Evolutionary conservation across 495 filamentous ascomycete genomes (phyloP).

Genomic region (Trichoderma parareesei): DNA sequence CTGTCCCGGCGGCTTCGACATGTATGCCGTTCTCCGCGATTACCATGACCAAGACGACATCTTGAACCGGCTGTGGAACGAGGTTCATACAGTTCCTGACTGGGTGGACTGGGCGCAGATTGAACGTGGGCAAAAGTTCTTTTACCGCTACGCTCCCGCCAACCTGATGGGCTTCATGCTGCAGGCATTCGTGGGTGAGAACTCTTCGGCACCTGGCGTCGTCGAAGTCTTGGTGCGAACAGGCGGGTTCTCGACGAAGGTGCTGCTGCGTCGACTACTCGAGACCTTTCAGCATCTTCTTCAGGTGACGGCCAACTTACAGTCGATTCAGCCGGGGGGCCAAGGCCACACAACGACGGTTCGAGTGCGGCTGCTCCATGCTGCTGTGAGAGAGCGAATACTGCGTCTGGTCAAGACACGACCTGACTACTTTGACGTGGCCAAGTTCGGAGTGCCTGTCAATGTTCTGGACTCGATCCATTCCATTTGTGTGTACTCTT

Average conservation of each 20-base stretch:
- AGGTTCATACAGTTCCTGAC: conserved; percentile 54
- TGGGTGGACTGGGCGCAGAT: conserved; percentile 78
- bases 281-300: conserved; percentile 63
- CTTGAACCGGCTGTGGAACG: conserved; percentile 50
- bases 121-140: conserved; percentile 50
- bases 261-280: conserved; percentile 54
- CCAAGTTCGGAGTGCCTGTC: conserved; percentile 52
- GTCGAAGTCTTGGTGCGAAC: conserved; percentile 64
- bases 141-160: conserved; percentile 59
- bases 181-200: conserved; percentile 8
- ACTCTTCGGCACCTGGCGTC: conserved; percentile 41
- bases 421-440: conserved; percentile 53
- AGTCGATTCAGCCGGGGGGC: conserved; percentile 51
- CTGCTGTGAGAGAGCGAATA: conserved; percentile 55
- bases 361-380: conserved; percentile 59
- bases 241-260: conserved; percentile 60
- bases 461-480: conserved; percentile 60
- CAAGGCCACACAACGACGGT: conserved; percentile 55
- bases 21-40: conserved; percentile 36
- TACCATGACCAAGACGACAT: conserved; percentile 32
- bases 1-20: conserved; percentile 21
- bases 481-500: conserved; percentile 56
- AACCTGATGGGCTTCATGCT: conserved; percentile 32
- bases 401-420: conserved; percentile 42
- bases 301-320: conserved; percentile 34